Evolutionary conservation across 208 protist genomes (phyloP), one percentile per base, ranked within the genome.

Genomic region (Endotrypanum monterogeii): DNA sequence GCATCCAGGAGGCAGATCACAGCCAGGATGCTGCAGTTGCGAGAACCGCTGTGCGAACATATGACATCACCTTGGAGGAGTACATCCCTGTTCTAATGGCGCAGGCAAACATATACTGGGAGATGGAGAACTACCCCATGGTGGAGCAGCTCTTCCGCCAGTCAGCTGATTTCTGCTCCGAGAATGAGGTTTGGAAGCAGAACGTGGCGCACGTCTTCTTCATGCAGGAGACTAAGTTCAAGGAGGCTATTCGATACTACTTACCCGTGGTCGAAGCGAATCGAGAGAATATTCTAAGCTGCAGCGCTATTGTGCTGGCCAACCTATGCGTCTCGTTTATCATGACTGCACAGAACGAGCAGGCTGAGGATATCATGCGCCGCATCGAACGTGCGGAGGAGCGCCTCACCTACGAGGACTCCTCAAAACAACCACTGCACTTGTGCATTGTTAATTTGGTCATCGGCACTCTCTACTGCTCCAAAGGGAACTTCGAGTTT

Each of bases 401-500:
- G 80, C 88, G 88, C 32, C 65, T 96, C 32, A 84, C 84, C 12
- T 93, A 89, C 69, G 82, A 87, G 46, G 93, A 98, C 56, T 85
- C 93, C 11, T 87, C 97, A 14, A 95, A 97, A 78, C 96, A 99
- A 85, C 87, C 88, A 25, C 94, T 98, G 73, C 97, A 99, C 78
- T 89, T 99, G 44, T 99, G 98, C 86, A 99, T 99, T 78, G 97
- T 99, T 32, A 99, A 99, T 82, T 86, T 99, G 4, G 98, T 99
- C 18, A 99, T 99, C 79, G 98, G 98, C 48, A 99, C 98, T 18
- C 88, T 99, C n/a, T 99, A 99, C 88, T 99, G 98, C 87, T 95
- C 97, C 23, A 99, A 99, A 85, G 96, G 96, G 48, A 98, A 99
- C 79, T 98, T 98, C 83, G 98, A 99, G 83, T 99, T 99, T 79